Base-by-base conservation (phyloP, 139 green algal species). In the Gonium pectorale region DNA sequence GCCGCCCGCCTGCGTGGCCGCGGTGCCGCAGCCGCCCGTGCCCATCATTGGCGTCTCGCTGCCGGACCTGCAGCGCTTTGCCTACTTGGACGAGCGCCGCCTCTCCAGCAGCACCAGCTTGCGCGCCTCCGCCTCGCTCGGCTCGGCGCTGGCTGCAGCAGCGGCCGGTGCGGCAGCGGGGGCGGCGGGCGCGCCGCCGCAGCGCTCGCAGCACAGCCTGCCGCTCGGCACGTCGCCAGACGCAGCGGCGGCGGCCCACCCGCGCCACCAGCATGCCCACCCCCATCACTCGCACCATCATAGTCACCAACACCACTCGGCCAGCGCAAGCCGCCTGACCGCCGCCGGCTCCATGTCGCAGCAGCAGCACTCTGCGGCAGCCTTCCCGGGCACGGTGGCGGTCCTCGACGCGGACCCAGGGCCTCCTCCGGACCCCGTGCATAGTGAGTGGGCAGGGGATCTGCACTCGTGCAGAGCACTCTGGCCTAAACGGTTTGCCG, bases 1-100 rank as follows among this genome's bases (percentile, higher is more conserved):
- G 89, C 90, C 94, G 54, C 86, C 92, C 31, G 88, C 91, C 75
- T 97, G 93, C 89, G 80, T 93, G 67, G 82, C 89, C 24, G 93
- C 51, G 35, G 89, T 97, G 49, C 90, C 94, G 11, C 52, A 85
- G 0, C 37, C 79, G 1, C 84, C 88, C 31, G 78, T 66, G 1
- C 64, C 67, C 29, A 74, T 95, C 81, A 87, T 93, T 43, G 33
- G 67, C 3, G 89, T 96, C 6, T 85, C 81, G 0, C 31, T 92
- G 41, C 75, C 92, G 15, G 91, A 96, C 38, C 37, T 97, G 46
- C 63, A 84, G 17, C 67, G 67, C 5, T 67, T 94, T 35, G 86
- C 90, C 9, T 81, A 67, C 80, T 31, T 85, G 79, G 79, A 85
- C 79, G 64, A 85, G 49, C 79, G 79, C 0, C 26, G 49, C 21